Conservation (phyloP, 345 rosid genomes). For the Acer yangbiense region DNA sequence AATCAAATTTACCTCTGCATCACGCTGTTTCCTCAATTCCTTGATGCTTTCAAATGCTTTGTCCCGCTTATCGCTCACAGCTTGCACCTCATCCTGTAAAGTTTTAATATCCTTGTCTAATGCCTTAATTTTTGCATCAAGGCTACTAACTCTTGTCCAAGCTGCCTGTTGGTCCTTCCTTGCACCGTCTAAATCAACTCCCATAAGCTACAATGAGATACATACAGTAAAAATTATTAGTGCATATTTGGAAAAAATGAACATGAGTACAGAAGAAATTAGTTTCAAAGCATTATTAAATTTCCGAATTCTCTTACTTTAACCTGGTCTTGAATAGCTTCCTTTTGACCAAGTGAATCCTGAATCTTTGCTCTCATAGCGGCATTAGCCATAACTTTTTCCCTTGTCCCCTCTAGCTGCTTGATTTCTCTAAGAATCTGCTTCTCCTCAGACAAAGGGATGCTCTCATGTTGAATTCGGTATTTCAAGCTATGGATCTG, state of each 20-base stretch:
- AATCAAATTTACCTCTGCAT: constrained; percentile 58
- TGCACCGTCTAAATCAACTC: constrained; percentile 84
- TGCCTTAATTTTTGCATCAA: constrained; percentile 55
- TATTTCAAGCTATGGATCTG: constrained; percentile 83
- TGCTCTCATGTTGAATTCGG: constrained; percentile 93
- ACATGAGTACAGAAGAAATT: constrained; percentile 1
- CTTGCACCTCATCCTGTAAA: constrained; percentile 56
- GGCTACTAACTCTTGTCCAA: constrained; percentile 53
- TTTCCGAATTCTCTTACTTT: constrained; percentile 57
- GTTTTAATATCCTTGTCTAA: constrained; percentile 56
- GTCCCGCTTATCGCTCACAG: constrained; percentile 58
- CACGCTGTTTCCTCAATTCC: constrained; percentile 66
- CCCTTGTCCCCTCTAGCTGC: constrained; percentile 93
- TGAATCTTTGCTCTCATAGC: constrained; percentile 80
- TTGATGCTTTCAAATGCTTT: constrained; percentile 53
- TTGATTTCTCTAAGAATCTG: constrained; percentile 85
- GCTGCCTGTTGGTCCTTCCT: constrained; percentile 82
- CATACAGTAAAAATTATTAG: neutral
- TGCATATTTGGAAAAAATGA: neutral
- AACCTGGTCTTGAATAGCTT: constrained; percentile 86
- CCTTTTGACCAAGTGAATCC: constrained; percentile 87
- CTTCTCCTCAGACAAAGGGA: constrained; percentile 88
- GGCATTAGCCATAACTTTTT: constrained; percentile 80
- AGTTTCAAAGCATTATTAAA: neutral
- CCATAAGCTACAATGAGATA: constrained; percentile 64